A percentile compares a stretch with the other conserved stretches of the same genome.
Evolutionary conservation across 2,329 filamentous ascomycete species (phyloP).

Genomic region (Cercospora sp.): DNA sequence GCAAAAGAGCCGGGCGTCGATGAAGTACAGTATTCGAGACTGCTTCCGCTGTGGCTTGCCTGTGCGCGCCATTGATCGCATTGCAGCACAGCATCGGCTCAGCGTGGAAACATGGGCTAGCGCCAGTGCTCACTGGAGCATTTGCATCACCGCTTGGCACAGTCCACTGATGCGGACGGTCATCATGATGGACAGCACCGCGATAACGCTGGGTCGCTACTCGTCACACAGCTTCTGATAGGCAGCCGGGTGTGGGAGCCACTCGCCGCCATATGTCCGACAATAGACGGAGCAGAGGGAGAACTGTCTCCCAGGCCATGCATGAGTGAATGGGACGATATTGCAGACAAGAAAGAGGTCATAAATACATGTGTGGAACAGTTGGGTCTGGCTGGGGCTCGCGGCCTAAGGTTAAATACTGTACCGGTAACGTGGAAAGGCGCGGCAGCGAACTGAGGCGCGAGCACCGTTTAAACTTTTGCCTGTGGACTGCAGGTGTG

Average conservation of each 20-base stretch:
- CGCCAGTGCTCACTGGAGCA: background rate
- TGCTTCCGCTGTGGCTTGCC: background rate
- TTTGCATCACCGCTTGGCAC: background rate
- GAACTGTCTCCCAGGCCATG: background rate
- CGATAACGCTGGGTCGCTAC: background rate
- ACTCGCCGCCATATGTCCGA: background rate
- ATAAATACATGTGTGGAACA: background rate
- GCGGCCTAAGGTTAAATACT: background rate
- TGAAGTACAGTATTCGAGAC: background rate
- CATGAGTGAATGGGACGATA: background rate
- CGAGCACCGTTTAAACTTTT: background rate
- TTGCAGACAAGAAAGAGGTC: background rate
- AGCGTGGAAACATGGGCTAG: background rate
- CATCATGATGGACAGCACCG: background rate
- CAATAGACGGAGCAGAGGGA: background rate
- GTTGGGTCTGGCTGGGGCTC: background rate
- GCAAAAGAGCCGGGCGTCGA: background rate
- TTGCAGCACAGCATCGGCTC: background rate
- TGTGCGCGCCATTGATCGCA: background rate
- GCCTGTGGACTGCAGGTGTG: background rate
- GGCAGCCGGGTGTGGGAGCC: background rate
- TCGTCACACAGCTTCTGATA: background rate
- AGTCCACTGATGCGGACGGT: background rate
- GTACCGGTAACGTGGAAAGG: background rate
- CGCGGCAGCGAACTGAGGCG: background rate